Percentiles rank a stretch among this genome's conserved stretches.
phyloP scores from a whole-genome alignment of 2,329 filamentous ascomycete species.

The Paecilomyces sp. region DNA sequence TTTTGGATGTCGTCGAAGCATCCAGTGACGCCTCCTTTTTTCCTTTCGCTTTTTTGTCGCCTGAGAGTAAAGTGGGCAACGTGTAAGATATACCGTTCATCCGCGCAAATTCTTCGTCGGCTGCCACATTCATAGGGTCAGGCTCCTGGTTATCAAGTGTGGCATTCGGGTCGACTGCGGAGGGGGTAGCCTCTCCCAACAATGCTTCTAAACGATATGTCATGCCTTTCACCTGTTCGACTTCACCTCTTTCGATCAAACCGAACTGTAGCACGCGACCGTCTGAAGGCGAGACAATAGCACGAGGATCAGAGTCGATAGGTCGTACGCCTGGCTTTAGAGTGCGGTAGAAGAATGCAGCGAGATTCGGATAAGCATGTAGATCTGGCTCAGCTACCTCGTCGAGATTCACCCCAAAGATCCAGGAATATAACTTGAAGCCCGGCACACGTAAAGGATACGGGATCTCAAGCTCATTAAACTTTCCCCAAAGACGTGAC shows the following conservation, averaged over 20 bases:
- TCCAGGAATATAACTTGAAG: conserved; percentile 83
- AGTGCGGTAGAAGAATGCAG: conserved; percentile 93
- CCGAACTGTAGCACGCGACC: conserved; percentile 89
- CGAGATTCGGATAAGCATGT: conserved; percentile 83
- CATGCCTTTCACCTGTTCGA: conserved; percentile 98
- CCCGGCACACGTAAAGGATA: conserved; percentile 83
- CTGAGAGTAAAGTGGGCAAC: conserved; percentile 78
- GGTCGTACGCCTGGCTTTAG: conserved; percentile 84
- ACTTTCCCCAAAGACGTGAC: conserved; percentile 80
- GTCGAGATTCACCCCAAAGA: conserved; percentile 84
- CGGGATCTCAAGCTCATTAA: conserved; percentile 84
- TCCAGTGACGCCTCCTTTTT: conserved; percentile 56
- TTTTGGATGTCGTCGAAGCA: conserved; percentile 61
- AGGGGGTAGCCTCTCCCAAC: conserved; percentile 57
- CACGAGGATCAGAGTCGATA: conserved; percentile 71
- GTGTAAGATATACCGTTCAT: conserved; percentile 96
- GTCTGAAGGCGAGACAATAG: conserved; percentile 81
- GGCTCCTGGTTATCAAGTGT: conserved; percentile 24
- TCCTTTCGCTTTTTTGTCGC: conserved; percentile 41
- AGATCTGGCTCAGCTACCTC: conserved; percentile 87
- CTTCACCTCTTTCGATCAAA: conserved; percentile 83
- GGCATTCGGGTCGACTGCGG: conserved; percentile 31
- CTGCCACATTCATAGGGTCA: conserved; percentile 50
- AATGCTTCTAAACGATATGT: conserved; percentile 94
- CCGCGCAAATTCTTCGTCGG: conserved; percentile 85